These are phyloP conservation scores for Lolium perenne DNA, from an alignment of 176 grass and related monocot genomes.

Conservation along the genomic window DNA sequence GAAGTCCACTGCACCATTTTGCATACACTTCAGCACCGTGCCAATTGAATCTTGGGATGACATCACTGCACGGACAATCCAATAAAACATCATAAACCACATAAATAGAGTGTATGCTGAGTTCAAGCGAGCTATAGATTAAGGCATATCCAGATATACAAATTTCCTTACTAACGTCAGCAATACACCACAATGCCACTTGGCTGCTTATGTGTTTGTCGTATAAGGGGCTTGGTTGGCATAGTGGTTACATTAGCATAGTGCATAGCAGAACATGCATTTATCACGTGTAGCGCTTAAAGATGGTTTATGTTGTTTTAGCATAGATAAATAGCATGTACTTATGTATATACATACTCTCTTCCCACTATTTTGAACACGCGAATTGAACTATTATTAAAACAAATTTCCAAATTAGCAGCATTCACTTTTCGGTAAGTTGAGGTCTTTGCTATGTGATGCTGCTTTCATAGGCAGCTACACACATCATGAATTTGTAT, in stretches of 20 bases:
- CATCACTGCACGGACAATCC: slow-evolving; percentile 74
- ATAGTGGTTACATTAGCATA: slow-evolving; percentile 7
- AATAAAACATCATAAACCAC: slow-evolving; percentile 28
- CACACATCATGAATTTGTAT: neutral
- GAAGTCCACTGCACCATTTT: slow-evolving; percentile 92
- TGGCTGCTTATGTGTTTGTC: slow-evolving; percentile 18
- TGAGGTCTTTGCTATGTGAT: neutral
- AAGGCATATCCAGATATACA: neutral
- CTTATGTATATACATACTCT: slow-evolving; percentile 14
- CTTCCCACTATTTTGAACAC: neutral
- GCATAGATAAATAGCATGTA: slow-evolving; percentile 19
- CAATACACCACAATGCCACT: neutral
- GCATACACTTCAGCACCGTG: slow-evolving; percentile 94
- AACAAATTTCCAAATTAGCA: neutral
- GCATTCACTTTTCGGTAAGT: neutral
- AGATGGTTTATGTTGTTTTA: neutral
- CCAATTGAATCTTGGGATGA: slow-evolving; percentile 95
- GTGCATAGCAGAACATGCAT: neutral
- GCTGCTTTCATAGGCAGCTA: slow-evolving; percentile 1
- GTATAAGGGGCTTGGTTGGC: slow-evolving; percentile 2
- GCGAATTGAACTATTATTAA: neutral
- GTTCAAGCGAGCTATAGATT: slow-evolving; percentile 2
- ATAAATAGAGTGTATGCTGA: neutral
- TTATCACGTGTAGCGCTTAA: neutral
- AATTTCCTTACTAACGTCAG: neutral